Evolutionary conservation across 2,329 filamentous ascomycete genomes (phyloP), one percentile per base, ranked within the genome.

Genomic region (Alternaria burnsii): DNA sequence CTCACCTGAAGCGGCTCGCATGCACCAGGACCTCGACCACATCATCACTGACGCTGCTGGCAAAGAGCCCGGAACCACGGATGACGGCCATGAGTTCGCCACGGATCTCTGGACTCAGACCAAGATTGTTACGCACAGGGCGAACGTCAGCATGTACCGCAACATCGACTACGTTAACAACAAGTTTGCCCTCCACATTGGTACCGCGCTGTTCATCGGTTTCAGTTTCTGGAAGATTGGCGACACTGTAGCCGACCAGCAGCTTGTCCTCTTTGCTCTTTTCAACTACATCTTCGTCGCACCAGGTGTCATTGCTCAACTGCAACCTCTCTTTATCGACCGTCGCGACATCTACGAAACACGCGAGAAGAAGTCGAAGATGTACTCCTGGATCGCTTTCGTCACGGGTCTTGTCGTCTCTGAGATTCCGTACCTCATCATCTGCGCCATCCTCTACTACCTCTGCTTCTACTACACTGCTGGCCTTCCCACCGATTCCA

Each of bases 321-420:
- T 81, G 2, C 76, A 78, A 38, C 77, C 81, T 16, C 61, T 83
- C 5, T 84, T 85, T 69, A 82, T 84, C 47, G 80, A 74, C 10
- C 66, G 70, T 28, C 72, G 73, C 30, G 72, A 77, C 18, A 71
- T 88, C n/a, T 88, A 86, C 74, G 85, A 88, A 72, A 84, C 83
- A 4, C 84, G 86, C 43, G 86, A 88, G 71, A 81, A 85, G 12
- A 85, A 89, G 3, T 87, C 85, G 68, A 91, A 92, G 71, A 84
- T 88, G 0, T 93, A 93, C 79, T 90, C 87, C 0, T 93, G 91
- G 90, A 83, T 86, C 64, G 87, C 85, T 1, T 93, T 93, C 75
- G 84, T 92, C 70, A 80, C 89, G 2, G 86, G 88, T 65, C 89
- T 91, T 67, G 86, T 93, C 54, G 58, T 91, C 1, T 88, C 90